phyloP scores from a whole-genome alignment of 2,329 filamentous ascomycete species.

The Pseudogymnoascus sp. region DNA sequence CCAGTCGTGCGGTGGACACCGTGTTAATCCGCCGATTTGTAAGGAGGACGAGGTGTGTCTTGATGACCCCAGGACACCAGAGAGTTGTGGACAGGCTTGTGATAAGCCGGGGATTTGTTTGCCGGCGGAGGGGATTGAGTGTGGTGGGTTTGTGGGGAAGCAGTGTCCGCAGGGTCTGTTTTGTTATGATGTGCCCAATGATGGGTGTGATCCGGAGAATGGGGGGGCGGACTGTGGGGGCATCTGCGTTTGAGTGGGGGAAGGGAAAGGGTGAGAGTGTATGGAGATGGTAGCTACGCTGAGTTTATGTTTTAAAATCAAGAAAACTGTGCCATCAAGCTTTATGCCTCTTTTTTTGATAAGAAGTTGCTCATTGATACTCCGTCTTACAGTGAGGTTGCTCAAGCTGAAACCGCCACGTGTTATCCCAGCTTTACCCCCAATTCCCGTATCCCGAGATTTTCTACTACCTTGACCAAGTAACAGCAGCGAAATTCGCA shows the following conservation, averaged over 20 bases:
- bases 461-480: neutral
- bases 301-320: neutral
- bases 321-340: neutral
- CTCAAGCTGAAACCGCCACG: neutral
- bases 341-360: neutral
- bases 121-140: neutral
- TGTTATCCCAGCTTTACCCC: neutral
- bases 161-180: neutral
- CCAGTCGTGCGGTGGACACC: neutral
- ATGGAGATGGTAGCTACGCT: neutral
- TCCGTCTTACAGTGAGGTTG: neutral
- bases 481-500: neutral
- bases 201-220: neutral
- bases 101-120: neutral
- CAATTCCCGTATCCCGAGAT: neutral
- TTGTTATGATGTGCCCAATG: neutral
- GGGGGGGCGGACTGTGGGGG: neutral
- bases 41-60: neutral
- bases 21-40: neutral
- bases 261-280: neutral
- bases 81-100: neutral
- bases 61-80: neutral
- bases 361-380: neutral
- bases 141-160: neutral
- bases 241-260: neutral